phyloP scores from a whole-genome alignment of 257 asterid genomes.

The Perilla frutescens region DNA sequence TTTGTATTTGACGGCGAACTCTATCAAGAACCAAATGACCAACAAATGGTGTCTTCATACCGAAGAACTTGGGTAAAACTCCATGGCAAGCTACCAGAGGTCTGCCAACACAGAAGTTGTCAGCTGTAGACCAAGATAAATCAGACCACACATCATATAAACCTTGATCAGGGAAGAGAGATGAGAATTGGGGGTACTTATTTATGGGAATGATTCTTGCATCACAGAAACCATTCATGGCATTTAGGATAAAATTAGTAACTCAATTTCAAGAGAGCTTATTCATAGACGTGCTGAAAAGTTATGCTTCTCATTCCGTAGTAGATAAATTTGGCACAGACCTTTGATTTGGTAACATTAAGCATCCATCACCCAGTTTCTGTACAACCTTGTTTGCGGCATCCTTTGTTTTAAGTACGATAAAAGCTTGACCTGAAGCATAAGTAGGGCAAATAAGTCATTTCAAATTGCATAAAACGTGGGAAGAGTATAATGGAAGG shows the following conservation, averaged over 20 bases:
- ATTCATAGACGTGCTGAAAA: conserved; percentile 4
- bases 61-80: conserved; percentile 46
- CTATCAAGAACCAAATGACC: conserved; percentile 72
- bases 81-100: conserved; percentile 61
- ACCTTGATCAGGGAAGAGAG: neutral
- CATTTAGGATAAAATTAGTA: conserved; percentile 19
- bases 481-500: neutral
- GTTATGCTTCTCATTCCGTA: neutral
- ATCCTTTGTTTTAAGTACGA: conserved; percentile 60
- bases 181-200: neutral
- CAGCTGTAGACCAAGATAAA: conserved; percentile 18
- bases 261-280: conserved; percentile 15
- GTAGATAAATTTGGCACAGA: conserved; percentile 37
- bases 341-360: conserved; percentile 74
- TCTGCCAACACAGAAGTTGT: conserved; percentile 51
- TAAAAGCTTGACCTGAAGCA: conserved; percentile 81
- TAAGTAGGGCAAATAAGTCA: conserved; percentile 26
- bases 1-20: conserved; percentile 56
- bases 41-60: conserved; percentile 45
- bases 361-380: conserved; percentile 62
- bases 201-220: neutral
- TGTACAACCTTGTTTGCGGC: conserved; percentile 55
- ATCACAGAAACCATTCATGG: neutral
- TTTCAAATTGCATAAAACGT: neutral
- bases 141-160: neutral